Evolutionary conservation across 2,329 filamentous ascomycete species (phyloP).

Genomic region (Diaporthe citri): DNA sequence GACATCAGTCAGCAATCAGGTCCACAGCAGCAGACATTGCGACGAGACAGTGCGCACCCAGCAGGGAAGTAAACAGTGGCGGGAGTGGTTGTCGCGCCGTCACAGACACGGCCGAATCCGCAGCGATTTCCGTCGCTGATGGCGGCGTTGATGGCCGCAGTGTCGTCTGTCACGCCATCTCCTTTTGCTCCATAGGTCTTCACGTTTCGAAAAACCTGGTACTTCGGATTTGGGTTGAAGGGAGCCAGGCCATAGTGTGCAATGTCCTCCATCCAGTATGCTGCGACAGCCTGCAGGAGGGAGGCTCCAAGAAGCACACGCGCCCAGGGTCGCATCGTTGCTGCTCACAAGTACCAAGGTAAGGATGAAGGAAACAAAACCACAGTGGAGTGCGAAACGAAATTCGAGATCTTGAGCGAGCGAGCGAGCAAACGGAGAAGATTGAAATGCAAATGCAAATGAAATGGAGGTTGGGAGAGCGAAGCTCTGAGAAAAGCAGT

Average conservation of each 20-base stretch:
- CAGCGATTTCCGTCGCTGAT: slow-evolving; percentile 60
- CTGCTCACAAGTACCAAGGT: neutral
- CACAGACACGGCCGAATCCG: slow-evolving; percentile 51
- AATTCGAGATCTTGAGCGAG: neutral
- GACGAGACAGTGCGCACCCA: slow-evolving; percentile 37
- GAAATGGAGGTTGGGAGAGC: neutral
- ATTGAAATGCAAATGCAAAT: neutral
- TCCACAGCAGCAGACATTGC: neutral
- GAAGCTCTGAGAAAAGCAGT: neutral
- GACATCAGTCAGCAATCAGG: neutral
- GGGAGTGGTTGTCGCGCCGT: slow-evolving; percentile 48
- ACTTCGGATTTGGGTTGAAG: slow-evolving; percentile 57
- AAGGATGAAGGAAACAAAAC: neutral
- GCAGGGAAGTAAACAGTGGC: slow-evolving; percentile 49
- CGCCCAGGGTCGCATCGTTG: slow-evolving; percentile 9
- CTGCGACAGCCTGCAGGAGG: slow-evolving; percentile 41
- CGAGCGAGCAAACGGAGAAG: neutral
- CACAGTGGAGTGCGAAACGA: neutral
- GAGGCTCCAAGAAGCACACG: slow-evolving; percentile 24
- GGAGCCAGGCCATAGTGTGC: slow-evolving; percentile 61
- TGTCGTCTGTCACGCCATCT: slow-evolving; percentile 65
- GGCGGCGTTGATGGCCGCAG: slow-evolving; percentile 64
- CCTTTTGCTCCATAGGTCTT: slow-evolving; percentile 58
- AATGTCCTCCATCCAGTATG: slow-evolving; percentile 59
- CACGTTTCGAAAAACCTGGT: slow-evolving; percentile 62